These are phyloP conservation scores for Penicillium robsamsonii DNA, from an alignment of 495 filamentous ascomycete genomes.

Conservation along the genomic window DNA sequence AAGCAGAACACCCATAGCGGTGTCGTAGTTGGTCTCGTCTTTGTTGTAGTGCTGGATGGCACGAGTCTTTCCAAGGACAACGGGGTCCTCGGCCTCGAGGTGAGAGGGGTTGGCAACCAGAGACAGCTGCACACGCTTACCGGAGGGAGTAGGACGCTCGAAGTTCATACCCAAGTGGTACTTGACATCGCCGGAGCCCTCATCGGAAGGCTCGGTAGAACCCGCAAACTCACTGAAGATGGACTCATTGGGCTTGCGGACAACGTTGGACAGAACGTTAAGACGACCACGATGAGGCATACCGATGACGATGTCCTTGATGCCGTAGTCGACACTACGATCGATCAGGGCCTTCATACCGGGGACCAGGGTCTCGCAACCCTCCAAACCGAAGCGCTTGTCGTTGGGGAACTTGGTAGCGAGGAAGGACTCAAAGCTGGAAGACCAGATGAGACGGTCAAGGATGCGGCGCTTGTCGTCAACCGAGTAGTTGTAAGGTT, in stretches of 20 bases:
- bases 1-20: constrained; percentile 91
- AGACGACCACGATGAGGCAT: constrained; percentile 99
- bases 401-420: constrained; percentile 98
- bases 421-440: constrained; percentile 91
- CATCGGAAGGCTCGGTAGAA: constrained; percentile 81
- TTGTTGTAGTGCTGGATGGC: constrained; percentile 99
- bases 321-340: constrained; percentile 93
- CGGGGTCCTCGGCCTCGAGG: constrained; percentile 96
- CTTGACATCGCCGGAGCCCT: constrained; percentile 98
- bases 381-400: constrained; percentile 97
- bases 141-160: constrained; percentile 94
- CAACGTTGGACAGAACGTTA: constrained; percentile 97
- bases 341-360: constrained; percentile 99
- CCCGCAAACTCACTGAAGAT: constrained; percentile 99
- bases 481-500: constrained; percentile 90
- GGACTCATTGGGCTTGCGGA: constrained; percentile 97
- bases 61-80: constrained; percentile 94
- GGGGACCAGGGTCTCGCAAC: constrained; percentile 91
- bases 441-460: constrained; percentile 96
- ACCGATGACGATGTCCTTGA: constrained; percentile 98
- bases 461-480: constrained; percentile 97
- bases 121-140: constrained; percentile 97
- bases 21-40: constrained; percentile 80
- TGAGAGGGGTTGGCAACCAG: constrained; percentile 98
- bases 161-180: constrained; percentile 99